These are phyloP conservation scores for Botrytis squamosa DNA, from an alignment of 2,329 filamentous ascomycete genomes.

Conservation along the genomic window DNA sequence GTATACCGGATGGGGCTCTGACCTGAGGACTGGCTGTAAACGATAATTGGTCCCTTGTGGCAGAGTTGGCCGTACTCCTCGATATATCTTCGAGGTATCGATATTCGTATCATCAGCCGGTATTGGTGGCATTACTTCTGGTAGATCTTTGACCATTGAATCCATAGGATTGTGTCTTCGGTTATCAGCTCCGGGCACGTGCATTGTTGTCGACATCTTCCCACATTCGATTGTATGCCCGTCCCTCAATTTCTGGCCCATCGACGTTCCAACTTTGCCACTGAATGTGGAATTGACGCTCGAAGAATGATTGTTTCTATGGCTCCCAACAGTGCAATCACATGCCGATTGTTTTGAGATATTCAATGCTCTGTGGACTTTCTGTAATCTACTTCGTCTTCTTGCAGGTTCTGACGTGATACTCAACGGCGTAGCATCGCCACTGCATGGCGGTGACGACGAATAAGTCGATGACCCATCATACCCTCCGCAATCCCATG, in stretches of 20 bases:
- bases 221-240: not conserved
- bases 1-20: slow-evolving; percentile 36
- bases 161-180: not conserved
- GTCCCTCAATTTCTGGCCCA: not conserved
- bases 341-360: slow-evolving; percentile 25
- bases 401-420: slow-evolving; percentile 12
- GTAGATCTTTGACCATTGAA: not conserved
- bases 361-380: slow-evolving; percentile 21
- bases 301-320: slow-evolving; percentile 2
- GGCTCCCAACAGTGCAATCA: slow-evolving; percentile 14
- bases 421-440: slow-evolving; percentile 21
- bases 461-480: slow-evolving; percentile 25
- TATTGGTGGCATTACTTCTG: not conserved
- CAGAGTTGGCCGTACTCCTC: slow-evolving; percentile 8
- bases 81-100: slow-evolving; percentile 12
- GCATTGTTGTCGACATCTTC: not conserved
- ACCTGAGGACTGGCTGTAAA: slow-evolving; percentile 32
- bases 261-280: not conserved
- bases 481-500: slow-evolving; percentile 28
- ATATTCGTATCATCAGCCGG: slow-evolving; percentile 16
- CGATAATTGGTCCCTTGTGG: slow-evolving; percentile 26
- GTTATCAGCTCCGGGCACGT: not conserved
- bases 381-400: slow-evolving; percentile 18
- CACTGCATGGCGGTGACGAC: slow-evolving; percentile 15
- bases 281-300: not conserved